Conservation (phyloP, 305 asterid genomes). For the Vinca major region DNA sequence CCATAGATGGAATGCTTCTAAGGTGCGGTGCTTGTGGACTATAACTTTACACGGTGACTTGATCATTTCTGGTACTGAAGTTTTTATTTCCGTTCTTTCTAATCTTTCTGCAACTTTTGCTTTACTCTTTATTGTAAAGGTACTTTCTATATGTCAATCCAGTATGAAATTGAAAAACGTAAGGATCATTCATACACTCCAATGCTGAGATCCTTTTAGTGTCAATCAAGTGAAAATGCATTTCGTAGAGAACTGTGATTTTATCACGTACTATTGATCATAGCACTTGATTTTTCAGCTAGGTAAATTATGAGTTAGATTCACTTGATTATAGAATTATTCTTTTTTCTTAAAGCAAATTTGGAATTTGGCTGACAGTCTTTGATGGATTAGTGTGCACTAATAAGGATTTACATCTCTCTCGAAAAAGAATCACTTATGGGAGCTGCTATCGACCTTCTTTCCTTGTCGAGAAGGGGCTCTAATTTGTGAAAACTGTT, state of each 20-base stretch:
- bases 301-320: background rate
- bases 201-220: conserved; percentile 4
- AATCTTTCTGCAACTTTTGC: background rate
- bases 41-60: background rate
- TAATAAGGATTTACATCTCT: background rate
- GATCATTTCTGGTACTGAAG: conserved; percentile 5
- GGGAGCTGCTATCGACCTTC: too few species aligned
- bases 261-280: background rate
- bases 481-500: background rate
- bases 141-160: background rate
- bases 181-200: background rate
- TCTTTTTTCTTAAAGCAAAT: background rate
- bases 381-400: background rate
- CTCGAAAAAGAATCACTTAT: background rate
- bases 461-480: background rate
- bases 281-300: background rate
- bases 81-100: background rate
- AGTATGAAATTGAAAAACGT: background rate
- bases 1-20: background rate
- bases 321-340: background rate
- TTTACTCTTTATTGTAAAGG: background rate
- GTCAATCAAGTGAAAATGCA: background rate
- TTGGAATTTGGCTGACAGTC: background rate
- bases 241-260: background rate
- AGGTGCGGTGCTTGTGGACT: background rate